Base-by-base conservation (phyloP, 1,139 yeast genomes). In the Candida tropicalis region DNA sequence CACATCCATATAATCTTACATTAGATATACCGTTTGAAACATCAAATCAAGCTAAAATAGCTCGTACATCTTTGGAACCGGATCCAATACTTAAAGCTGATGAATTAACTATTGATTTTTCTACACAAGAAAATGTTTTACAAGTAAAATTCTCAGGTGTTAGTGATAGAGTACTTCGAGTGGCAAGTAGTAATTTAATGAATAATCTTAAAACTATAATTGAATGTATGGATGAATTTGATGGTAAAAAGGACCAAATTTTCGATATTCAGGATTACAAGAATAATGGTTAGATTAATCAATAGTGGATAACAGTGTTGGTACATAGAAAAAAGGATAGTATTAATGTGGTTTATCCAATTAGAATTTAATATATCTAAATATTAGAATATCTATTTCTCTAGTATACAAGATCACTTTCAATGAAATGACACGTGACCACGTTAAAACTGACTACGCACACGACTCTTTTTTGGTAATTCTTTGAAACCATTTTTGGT, bases 51-150 rank as follows among this genome's bases (percentile, higher is more conserved):
- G 93, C 96, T 0, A 43, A 46, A 4, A 81, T 87, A 2, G 93
- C 95, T 0, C 55, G 65, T 35, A 65, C 69, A 13, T 70, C 89
- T 0, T 69, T 90, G 22, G 56, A 67, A 1, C 96, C 95, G 0
- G 97, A 89, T 58, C 95, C 96, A 1, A 82, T 86, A 24, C 69
- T 89, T 48, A 83, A 81, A 58, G 82, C 83, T 0, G 72, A 77
- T 41, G 87, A 81, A 52, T 63, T 83, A 38, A 61, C 62, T n/a
- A 80, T 79, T 2, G 55, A 57, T 0, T 82, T 74, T 51, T 35
- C 58, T 2, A 56, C 63, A 1, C 56, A 63, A 3, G 65, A 52
- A 0, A 45, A 47, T 28, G 43, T 46, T 4, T 66, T 84, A 39
- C 42, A 57, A 3, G 78, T 81, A 28, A 45, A 52, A 2, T 82